Percentiles rank a stretch among this genome's conserved stretches.
Conservation (phyloP, 345 rosid species). For the Salix koriyanagi region DNA sequence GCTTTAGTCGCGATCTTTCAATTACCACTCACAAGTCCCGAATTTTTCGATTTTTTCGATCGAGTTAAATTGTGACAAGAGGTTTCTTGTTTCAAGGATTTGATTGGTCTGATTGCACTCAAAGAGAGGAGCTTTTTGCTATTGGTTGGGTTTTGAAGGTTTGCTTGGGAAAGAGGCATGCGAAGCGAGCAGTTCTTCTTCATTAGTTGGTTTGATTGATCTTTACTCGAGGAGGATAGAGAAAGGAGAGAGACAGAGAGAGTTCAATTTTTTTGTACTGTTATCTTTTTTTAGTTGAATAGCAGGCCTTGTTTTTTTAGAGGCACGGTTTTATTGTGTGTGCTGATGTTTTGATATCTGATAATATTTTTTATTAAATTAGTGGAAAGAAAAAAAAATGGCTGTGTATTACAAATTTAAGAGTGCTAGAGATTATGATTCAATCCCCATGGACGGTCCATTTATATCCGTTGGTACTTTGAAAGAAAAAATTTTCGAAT, state of each 20-base stretch:
- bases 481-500: conserved; percentile 98
- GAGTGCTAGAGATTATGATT: conserved; percentile 98
- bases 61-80: neutral
- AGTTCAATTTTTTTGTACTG: conserved; percentile 7
- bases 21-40: too few species aligned
- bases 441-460: conserved; percentile 90
- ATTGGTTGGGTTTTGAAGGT: neutral
- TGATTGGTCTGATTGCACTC: neutral
- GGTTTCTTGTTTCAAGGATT: neutral
- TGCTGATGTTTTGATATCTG: neutral
- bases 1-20: conserved; percentile 9
- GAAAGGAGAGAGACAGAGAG: neutral
- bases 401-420: conserved; percentile 99
- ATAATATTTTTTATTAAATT: neutral
- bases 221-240: conserved; percentile 16
- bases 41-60: neutral
- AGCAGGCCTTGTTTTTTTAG: conserved; percentile 17
- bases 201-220: conserved; percentile 19
- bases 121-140: neutral
- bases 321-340: conserved; percentile 7
- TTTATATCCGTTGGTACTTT: conserved; percentile 93
- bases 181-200: neutral
- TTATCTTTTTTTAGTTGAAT: conserved; percentile 16
- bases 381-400: conserved; percentile 34
- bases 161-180: neutral